Percentiles rank a stretch among this genome's conserved stretches.
Evolutionary conservation across 192 early-diverging fungal species (phyloP).

Genomic region (Coemansia sp.): DNA sequence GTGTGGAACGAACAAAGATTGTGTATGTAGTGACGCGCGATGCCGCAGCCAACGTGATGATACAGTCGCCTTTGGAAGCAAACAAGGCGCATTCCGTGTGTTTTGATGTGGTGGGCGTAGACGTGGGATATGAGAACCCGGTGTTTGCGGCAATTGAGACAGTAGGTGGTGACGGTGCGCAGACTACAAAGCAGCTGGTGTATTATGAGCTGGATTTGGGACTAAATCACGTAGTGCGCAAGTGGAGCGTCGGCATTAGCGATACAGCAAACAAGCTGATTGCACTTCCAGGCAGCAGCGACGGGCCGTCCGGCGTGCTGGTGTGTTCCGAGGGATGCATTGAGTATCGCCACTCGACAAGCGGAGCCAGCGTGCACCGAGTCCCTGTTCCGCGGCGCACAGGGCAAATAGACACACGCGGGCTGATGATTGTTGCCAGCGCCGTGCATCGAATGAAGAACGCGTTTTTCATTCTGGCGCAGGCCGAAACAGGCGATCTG

Average conservation of each 20-base stretch:
- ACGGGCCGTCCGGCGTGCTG: constrained; percentile 96
- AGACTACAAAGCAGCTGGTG: constrained; percentile 80
- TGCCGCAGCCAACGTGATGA: constrained; percentile 71
- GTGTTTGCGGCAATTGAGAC: constrained; percentile 93
- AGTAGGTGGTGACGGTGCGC: constrained; percentile 61
- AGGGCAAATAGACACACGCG: constrained; percentile 65
- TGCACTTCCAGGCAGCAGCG: constrained; percentile 71
- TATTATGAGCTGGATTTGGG: constrained; percentile 98
- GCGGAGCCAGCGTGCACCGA: constrained; percentile 52
- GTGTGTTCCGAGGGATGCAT: constrained; percentile 92
- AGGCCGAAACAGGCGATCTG: constrained; percentile 91
- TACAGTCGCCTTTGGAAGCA: constrained; percentile 96
- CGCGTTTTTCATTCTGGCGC: constrained; percentile 87
- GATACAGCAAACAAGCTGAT: constrained; percentile 76
- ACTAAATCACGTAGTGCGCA: constrained; percentile 96
- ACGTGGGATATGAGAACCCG: constrained; percentile 99
- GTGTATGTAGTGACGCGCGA: constrained; percentile 98
- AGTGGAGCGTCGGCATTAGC: constrained; percentile 87
- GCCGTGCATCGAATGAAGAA: constrained; percentile 89
- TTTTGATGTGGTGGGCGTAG: constrained; percentile 82
- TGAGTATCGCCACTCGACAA: constrained; percentile 77
- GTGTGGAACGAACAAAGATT: constrained; percentile 91
- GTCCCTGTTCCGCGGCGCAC: constrained; percentile 82
- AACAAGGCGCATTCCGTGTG: constrained; percentile 77
- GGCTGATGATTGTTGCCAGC: constrained; percentile 73